Percentiles rank a stretch among this genome's conserved stretches.
Conservation (phyloP, 768 basidiomycete genomes). For the Cystobasidium tubakii region DNA sequence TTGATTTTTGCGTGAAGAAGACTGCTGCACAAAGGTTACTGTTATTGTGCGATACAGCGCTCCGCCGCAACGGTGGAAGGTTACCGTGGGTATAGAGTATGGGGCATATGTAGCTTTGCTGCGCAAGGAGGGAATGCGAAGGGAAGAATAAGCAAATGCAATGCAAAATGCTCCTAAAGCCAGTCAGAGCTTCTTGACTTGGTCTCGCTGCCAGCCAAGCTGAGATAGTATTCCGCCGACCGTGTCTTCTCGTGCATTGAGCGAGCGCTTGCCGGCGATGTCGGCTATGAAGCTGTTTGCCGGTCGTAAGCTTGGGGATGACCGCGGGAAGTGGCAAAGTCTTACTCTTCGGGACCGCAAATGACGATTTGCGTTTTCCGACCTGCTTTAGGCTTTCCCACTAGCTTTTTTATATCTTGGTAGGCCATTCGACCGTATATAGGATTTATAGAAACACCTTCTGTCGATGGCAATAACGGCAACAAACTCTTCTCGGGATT, state of each 20-base stretch:
- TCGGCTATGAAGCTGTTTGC: constrained; percentile 41
- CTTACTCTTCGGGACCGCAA: constrained; percentile 45
- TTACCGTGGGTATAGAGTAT: neutral
- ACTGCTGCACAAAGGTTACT: neutral
- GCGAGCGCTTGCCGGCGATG: constrained; percentile 41
- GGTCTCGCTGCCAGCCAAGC: constrained; percentile 36
- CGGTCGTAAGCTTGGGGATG: too few species aligned
- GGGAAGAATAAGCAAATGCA: constrained; percentile 9
- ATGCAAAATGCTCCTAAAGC: neutral
- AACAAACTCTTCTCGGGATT: constrained; percentile 37
- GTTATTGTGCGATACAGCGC: constrained; percentile 3
- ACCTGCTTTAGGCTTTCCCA: constrained; percentile 25
- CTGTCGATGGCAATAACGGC: neutral
- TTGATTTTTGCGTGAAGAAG: constrained; percentile 27
- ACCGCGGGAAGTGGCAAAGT: neutral
- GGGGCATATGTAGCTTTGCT: neutral
- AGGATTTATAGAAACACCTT: neutral
- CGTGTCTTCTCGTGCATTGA: constrained; percentile 39
- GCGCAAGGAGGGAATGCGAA: neutral
- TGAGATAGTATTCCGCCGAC: constrained; percentile 42
- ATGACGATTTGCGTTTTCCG: constrained; percentile 34
- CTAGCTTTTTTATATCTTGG: constrained; percentile 14
- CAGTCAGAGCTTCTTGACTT: constrained; percentile 43
- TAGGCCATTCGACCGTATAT: constrained; percentile 26
- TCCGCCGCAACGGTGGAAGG: neutral